Evolutionary conservation across 306 rosid species (phyloP), one percentile per base, ranked within the genome.

Genomic region (Quercus cerris): DNA sequence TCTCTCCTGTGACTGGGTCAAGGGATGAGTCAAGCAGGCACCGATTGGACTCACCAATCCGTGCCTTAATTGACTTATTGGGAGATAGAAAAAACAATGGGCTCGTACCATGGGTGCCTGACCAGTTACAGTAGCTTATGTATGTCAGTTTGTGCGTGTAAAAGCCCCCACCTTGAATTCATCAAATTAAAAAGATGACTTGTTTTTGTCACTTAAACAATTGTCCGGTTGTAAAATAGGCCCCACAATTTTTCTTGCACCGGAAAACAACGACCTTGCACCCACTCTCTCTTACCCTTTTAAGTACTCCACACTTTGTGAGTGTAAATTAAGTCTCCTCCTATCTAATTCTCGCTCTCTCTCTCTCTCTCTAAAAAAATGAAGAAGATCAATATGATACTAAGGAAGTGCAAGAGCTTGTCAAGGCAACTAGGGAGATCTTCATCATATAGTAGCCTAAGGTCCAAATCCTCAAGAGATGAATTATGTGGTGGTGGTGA

Each of bases 361-460:
- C 79, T 19, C 62, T 5, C 56, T 49, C 49, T 3, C 10, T 23
- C 23, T 23, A 56, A 71, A 56, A 41, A 6, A 11, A 92, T 91
- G 97, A 92, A 91, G 90, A 94, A 91, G 84, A 91, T 94, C 67
- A 88, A 85, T 79, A 78, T 84, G 31, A 35, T 92, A 55, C 59
- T 94, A 12, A 90, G 97, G 77, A 94, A 94, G 81, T 94, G 97
- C 95, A 94, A 90, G 88, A 94, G 93, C 67, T 76, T 94, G 77
- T 91, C 99, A 63, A 90, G 84, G 80, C 94, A 92, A 28, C 81
- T 93, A 55, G 89, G 89, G 70, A 90, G 97, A 84, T 92, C 97
- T 69, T 88, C 97, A 17, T 90, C 97, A 2, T 91, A 89, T 11
- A 87, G 86, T 28, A 94, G 92, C 78, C 44, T 90, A 27, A 89